phyloP scores from a whole-genome alignment of 495 filamentous ascomycete genomes.

The Penicillium angulare region DNA sequence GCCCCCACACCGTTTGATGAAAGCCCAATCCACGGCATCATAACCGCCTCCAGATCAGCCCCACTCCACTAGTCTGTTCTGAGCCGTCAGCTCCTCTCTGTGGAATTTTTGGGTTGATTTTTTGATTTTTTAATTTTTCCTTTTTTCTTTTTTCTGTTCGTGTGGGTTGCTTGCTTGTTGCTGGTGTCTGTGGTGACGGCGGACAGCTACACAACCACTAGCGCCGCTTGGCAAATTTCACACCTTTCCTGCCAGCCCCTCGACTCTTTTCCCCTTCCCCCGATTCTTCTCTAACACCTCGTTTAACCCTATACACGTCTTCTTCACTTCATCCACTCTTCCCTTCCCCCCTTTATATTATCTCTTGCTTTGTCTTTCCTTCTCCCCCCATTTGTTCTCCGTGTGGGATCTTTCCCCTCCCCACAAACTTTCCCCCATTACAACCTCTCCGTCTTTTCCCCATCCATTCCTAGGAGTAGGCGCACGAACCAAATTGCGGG shows the following conservation, averaged over 20 bases:
- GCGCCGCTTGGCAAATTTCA: slow-evolving; percentile 45
- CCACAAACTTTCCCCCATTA: not conserved
- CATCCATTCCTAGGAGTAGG: slow-evolving; percentile 3
- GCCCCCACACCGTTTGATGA: slow-evolving; percentile 5
- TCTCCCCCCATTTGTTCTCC: slow-evolving; percentile 12
- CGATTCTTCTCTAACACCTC: slow-evolving; percentile 18
- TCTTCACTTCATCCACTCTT: slow-evolving; percentile 6
- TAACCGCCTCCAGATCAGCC: slow-evolving; percentile 43
- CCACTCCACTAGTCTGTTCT: slow-evolving; percentile 39
- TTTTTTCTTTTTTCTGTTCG: slow-evolving; percentile 8
- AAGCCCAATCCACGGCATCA: slow-evolving; percentile 5
- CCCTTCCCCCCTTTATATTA: slow-evolving; percentile 1
- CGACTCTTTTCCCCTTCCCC: slow-evolving; percentile 40
- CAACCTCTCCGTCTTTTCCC: slow-evolving; percentile 6
- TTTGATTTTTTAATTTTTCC: slow-evolving; percentile 21
- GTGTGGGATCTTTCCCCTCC: slow-evolving; percentile 1
- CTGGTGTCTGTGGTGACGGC: slow-evolving; percentile 31
- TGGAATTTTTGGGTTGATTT: slow-evolving; percentile 18
- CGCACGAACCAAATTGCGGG: not conserved
- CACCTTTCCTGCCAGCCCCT: slow-evolving; percentile 48
- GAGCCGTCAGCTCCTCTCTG: slow-evolving; percentile 33
- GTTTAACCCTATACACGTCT: not conserved
- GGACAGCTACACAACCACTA: slow-evolving; percentile 50
- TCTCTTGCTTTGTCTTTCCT: slow-evolving; percentile 9
- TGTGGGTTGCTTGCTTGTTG: not conserved